Evolutionary conservation across 2,329 filamentous ascomycete species (phyloP).

Genomic region (Colletotrichum filicis): DNA sequence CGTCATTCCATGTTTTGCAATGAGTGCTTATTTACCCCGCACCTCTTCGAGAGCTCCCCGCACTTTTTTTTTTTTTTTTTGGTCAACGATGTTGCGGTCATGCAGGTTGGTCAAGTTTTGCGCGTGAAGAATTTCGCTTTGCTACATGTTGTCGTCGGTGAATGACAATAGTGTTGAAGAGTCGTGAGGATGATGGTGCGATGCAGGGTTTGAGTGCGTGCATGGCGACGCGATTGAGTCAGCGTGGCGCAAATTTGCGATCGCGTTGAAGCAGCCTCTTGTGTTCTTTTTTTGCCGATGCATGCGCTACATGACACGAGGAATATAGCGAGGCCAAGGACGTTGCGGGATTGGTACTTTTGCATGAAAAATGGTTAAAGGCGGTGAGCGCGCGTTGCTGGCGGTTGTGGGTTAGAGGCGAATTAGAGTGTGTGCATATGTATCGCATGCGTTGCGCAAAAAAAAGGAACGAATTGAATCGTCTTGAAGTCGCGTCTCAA

Average conservation of each 20-base stretch:
- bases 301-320: not conserved
- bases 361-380: not conserved
- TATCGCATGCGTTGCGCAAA: not conserved
- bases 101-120: too few species aligned
- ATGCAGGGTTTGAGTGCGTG: not conserved
- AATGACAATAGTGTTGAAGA: not conserved
- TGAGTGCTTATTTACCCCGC: not conserved
- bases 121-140: not conserved
- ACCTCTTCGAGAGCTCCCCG: not conserved
- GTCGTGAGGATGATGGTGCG: not conserved
- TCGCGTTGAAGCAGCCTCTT: not conserved
- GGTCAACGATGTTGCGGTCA: too few species aligned
- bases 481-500: not conserved
- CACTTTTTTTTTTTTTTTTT: too few species aligned
- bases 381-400: conserved; percentile 19
- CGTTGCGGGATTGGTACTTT: conserved; percentile 28
- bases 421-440: not conserved
- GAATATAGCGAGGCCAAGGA: conserved; percentile 12
- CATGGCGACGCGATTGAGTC: not conserved
- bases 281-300: not conserved
- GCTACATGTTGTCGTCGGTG: too few species aligned
- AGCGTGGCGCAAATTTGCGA: not conserved
- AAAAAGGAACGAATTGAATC: too few species aligned
- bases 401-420: not conserved
- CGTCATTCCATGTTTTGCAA: not conserved